Evolutionary conservation across 129 eudicot species (phyloP).

Genomic region (Dittrichia graveolens): DNA sequence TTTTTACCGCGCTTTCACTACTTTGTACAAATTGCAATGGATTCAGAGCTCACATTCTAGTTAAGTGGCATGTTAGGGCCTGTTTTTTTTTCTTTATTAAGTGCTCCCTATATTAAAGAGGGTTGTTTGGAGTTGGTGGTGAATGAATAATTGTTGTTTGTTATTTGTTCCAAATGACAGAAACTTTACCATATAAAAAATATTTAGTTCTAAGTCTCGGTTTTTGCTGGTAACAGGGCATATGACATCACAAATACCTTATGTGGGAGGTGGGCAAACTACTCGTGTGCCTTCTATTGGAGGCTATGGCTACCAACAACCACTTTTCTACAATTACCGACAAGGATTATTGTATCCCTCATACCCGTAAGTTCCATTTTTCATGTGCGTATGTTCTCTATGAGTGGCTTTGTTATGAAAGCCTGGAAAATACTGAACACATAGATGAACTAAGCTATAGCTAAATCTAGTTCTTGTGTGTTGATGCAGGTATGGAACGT

Average conservation of each 20-base stretch:
- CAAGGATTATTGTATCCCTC: constrained; percentile 78
- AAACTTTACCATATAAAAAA: neutral
- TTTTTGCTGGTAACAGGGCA: constrained; percentile 52
- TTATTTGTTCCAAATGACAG: neutral
- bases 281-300: constrained; percentile 66
- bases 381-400: neutral
- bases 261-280: constrained; percentile 63
- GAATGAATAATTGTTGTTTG: neutral
- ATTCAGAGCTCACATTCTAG: no score
- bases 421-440: neutral
- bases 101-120: neutral
- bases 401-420: neutral
- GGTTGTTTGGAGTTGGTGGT: neutral
- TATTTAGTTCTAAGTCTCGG: neutral
- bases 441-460: neutral
- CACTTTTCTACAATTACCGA: constrained; percentile 67
- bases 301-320: constrained; percentile 83
- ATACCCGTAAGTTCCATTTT: constrained; percentile 61
- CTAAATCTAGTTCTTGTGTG: constrained; percentile 7
- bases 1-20: no score
- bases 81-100: no score
- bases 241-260: constrained; percentile 66
- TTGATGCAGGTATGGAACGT: constrained; percentile 63
- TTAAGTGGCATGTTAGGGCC: no score
- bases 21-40: no score